Base-by-base conservation (phyloP, 2,329 filamentous ascomycete species). In the Alternaria rosae region DNA sequence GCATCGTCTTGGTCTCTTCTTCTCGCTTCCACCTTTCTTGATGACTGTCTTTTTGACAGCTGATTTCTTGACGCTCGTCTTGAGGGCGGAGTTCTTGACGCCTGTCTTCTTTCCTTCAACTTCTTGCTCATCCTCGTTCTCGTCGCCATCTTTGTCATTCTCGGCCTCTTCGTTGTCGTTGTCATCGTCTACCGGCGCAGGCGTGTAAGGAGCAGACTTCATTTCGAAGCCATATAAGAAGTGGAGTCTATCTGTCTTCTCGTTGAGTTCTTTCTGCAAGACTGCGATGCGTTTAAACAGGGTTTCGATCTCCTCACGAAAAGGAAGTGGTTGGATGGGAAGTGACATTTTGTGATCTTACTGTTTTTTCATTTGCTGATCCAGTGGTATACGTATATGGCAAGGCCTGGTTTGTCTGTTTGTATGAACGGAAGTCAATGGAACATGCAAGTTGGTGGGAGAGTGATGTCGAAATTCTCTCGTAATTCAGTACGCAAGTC, bases 341-440 rank as follows among this genome's bases (percentile, higher is more conserved):
- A 38, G n/a, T 38, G 35, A 38, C 35, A 38, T 38, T 38, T 38
- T n/a, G 35, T 38, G 6, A 38, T 38, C 3, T 38, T 3, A 3
- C 1, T 38, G 35, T 38, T 38, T 38, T 38, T 38, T 5, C 5
- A 17, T 17, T 38, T 0, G 6, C 35, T 11, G 0, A 3, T 11
- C 35, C 9, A 2, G 9, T 38, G n/a, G 35, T 38, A 0, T 38
- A 11, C 5, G 3, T 38, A 11, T 38, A 38, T 38, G n/a, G 35
- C 2, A 38, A 1, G 35, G 3, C 35, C 35, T 17, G 15, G 9
- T 38, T 38, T 38, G 35, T 38, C 35, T 38, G n/a, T 38, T 38
- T 17, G 35, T 1, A 38, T 38, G 3, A n/a, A 0, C 0, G 0
- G 35, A 11, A 17, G n/a, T 6, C 8, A 0, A 17, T 0, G 3